phyloP scores from a whole-genome alignment of 352 stramenopile genomes.

The Discostella stelligera region DNA sequence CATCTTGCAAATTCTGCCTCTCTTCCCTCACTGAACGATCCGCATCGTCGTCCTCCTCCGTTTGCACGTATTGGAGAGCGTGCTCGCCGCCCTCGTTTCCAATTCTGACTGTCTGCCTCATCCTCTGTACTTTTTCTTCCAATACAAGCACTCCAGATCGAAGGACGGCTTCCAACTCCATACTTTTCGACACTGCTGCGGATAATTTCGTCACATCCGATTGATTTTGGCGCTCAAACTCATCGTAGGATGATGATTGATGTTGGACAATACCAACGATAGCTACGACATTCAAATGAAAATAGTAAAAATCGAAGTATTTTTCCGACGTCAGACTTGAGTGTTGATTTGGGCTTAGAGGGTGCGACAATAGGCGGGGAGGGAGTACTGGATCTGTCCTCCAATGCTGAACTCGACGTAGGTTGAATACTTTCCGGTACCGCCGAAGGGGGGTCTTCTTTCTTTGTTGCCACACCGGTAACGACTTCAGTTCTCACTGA shows the following conservation, averaged over 20 bases:
- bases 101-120: background rate
- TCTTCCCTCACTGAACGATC: background rate
- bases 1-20: background rate
- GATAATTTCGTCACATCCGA: background rate
- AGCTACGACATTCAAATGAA: constrained; percentile 2
- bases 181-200: background rate
- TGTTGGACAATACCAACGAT: background rate
- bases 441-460: background rate
- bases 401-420: background rate
- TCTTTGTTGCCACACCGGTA: background rate
- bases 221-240: background rate
- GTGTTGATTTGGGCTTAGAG: background rate
- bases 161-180: constrained; percentile 2
- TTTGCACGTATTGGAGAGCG: background rate
- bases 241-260: constrained; percentile 3
- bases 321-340: background rate
- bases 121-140: constrained; percentile 8
- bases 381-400: background rate
- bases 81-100: background rate
- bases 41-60: background rate
- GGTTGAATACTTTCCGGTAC: background rate
- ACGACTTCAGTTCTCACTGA: background rate
- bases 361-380: background rate
- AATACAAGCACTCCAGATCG: constrained; percentile 3
- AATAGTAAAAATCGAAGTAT: background rate